phyloP scores from a whole-genome alignment of 768 basidiomycete species.

The Tulasnella sp. region DNA sequence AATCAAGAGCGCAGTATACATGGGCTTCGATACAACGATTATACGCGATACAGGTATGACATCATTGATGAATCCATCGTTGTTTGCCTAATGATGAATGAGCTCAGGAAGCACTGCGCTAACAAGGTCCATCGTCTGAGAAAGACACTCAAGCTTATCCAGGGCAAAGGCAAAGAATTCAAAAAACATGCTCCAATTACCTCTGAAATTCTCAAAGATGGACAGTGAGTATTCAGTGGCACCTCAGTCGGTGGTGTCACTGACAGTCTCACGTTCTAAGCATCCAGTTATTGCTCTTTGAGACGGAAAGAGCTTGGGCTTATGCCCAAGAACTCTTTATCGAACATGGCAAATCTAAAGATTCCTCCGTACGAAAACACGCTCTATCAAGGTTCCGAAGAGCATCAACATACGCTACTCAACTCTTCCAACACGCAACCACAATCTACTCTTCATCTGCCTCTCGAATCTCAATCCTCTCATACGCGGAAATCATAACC shows the following conservation, averaged over 20 bases:
- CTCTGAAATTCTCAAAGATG: constrained; percentile 61
- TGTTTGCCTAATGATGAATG: too few species aligned
- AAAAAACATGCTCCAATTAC: constrained; percentile 63
- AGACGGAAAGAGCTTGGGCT: constrained; percentile 86
- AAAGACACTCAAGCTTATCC: constrained; percentile 69
- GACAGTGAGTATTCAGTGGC: constrained; percentile 47
- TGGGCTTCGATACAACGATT: constrained; percentile 84
- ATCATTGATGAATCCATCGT: too few species aligned
- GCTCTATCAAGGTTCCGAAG: constrained; percentile 72
- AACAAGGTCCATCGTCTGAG: constrained; percentile 82
- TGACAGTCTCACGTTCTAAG: constrained; percentile 28
- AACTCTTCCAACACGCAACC: constrained; percentile 58
- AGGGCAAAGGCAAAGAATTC: constrained; percentile 82
- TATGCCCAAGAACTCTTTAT: constrained; percentile 67
- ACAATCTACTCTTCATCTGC: constrained; percentile 34
- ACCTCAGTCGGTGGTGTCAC: background rate
- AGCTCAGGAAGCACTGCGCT: constrained; percentile 74
- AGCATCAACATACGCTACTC: constrained; percentile 63
- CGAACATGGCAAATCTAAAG: constrained; percentile 39
- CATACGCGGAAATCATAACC: constrained; percentile 53
- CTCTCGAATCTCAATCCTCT: constrained; percentile 37
- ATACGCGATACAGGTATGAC: constrained; percentile 78
- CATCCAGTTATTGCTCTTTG: constrained; percentile 72
- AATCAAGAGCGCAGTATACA: constrained; percentile 86
- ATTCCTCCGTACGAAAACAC: constrained; percentile 50